Base-by-base conservation (phyloP, 2,329 filamentous ascomycete genomes). In the Epichloe uncinata region DNA sequence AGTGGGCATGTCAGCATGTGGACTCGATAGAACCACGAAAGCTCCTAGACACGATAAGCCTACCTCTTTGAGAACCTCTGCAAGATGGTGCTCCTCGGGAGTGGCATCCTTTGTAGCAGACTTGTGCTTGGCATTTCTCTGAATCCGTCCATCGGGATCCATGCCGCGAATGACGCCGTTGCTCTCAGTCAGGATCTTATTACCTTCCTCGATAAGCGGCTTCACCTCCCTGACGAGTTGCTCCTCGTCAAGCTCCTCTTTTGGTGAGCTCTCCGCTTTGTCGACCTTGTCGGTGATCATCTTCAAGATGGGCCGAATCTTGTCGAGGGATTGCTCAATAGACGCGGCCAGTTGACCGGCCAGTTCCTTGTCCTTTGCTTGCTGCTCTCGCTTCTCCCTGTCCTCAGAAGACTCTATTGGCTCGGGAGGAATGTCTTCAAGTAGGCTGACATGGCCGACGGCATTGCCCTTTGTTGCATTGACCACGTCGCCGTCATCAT, bases 161-260 rank as follows among this genome's bases (percentile, higher is more conserved):
- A 95, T 80, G 6, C 85, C 88, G 35, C 89, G 87, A 59, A 95
- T 87, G 7, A 84, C 75, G 48, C 89, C 88, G 62, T 95, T 93
- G 66, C 85, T 84, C 67, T 95, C 90, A 58, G 84, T 82, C 13
- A 96, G 75, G 61, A 95, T 88, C 56, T 81, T 82, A 49, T 81
- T 79, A 44, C 83, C 89, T 66, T 95, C 85, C 65, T 95, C 89
- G 61, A 96, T 87, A 13, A 95, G 75, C 1, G 90, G 90, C 67
- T 84, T 87, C 59, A 95, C 87, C 51, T 89, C 78, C 64, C 86
- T 81, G 61, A 96, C 89, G 5, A 95, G 79, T 57, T 86, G 78
- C 61, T 96, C 87, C 64, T 96, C 90, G 61, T 96, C 88, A 22
- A 91, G 82, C 58, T 95, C 88, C 4, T 94, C 87, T 67, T 87